Base-by-base conservation (phyloP, 169 alveolate genomes). In the Neospora caninum region DNA sequence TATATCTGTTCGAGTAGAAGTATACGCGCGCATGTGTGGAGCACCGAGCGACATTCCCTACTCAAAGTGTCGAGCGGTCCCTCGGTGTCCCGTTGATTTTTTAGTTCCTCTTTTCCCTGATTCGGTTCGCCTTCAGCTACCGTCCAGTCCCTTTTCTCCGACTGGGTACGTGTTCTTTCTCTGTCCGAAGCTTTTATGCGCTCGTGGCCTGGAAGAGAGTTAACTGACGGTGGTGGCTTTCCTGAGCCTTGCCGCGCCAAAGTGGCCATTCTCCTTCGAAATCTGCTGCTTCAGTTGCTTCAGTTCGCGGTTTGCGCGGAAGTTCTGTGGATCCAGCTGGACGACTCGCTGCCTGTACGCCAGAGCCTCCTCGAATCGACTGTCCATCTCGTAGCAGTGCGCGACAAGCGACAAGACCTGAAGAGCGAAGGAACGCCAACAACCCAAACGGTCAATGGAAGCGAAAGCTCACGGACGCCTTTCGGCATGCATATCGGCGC, bases 351-450 rank as follows among this genome's bases (percentile, higher is more conserved):
- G 95, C 73, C 91, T 86, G 84, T 86, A 91, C 34, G 93, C 91
- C 82, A 80, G 91, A 22, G 95, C 95, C 41, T 93, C 95, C 58
- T 91, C 95, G 82, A 54, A 53, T 41, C 95, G 95, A 36, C 95
- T 93, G 43, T 93, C 95, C 80, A 69, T 53, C 91, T 93, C 95
- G 91, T 93, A 92, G 91, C 89, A 86, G 73, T 93, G 91, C 7
- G 95, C 95, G n/a, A 93, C 86, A 64, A 93, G 67, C 45, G 82
- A 87, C 87, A 93, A 38, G 49, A 87, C 95, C 95, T 93, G 49
- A 38, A 82, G 10, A n/a, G 67, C 10, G 64, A 1, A 6, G 64
- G 25, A 38, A 82, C 25, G 53, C 34, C 7, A 7, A 80, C n/a
- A 80, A 43, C 4, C 7, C 4, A 25, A 20, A 2, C 7, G 34